Evolutionary conservation across 495 filamentous ascomycete species (phyloP).

Genomic region (Apodospora peruviana): DNA sequence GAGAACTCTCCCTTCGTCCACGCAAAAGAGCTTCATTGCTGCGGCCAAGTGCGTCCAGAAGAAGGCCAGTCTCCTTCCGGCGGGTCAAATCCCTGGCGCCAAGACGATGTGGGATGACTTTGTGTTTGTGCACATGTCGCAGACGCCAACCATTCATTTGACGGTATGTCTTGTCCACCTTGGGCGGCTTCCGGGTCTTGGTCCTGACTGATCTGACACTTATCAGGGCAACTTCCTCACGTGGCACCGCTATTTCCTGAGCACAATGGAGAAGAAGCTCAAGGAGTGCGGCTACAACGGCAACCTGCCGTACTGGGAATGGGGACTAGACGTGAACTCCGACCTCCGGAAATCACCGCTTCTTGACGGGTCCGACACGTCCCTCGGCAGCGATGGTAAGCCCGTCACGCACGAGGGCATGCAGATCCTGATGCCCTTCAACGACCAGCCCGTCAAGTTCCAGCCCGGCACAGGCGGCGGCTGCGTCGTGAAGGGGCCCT

Average conservation of each 20-base stretch:
- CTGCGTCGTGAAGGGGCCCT: constrained; percentile 57
- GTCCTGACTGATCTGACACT: neutral
- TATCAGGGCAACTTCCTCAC: constrained; percentile 54
- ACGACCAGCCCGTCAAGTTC: constrained; percentile 15
- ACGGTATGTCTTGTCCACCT: constrained; percentile 26
- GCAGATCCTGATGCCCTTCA: constrained; percentile 5
- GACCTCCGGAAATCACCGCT: constrained; percentile 48
- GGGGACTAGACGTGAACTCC: constrained; percentile 40
- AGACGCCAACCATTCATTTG: constrained; percentile 57
- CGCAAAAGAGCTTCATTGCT: constrained; percentile 54
- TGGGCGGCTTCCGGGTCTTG: neutral
- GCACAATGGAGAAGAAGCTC: constrained; percentile 57
- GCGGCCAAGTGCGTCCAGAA: constrained; percentile 60
- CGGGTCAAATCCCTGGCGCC: constrained; percentile 25
- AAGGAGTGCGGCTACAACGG: constrained; percentile 66
- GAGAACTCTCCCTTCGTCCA: constrained; percentile 33
- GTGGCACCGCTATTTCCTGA: constrained; percentile 66
- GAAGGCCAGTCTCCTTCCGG: constrained; percentile 38
- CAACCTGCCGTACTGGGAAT: constrained; percentile 55
- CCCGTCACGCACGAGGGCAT: constrained; percentile 28
- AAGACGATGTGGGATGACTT: constrained; percentile 56
- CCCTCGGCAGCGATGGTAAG: constrained; percentile 57
- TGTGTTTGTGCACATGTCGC: constrained; percentile 58
- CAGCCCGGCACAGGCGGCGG: constrained; percentile 57
- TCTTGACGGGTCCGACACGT: constrained; percentile 55